Percentiles rank a stretch among this genome's conserved stretches.
phyloP scores from a whole-genome alignment of 2,329 filamentous ascomycete genomes.

The Lojkania enalia region DNA sequence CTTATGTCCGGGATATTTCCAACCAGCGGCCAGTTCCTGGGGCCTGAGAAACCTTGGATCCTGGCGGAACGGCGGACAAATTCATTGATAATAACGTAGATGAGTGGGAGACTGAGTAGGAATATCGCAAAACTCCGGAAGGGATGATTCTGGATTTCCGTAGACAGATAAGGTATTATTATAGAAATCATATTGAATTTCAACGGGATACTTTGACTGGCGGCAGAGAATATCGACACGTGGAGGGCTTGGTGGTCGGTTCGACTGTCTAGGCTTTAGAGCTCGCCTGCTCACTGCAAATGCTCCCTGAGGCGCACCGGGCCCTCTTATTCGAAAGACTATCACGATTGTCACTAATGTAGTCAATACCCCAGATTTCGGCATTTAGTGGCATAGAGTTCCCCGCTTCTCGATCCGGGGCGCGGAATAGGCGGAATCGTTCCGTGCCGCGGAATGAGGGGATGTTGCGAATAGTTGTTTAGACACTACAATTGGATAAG shows the following conservation, averaged over 20 bases:
- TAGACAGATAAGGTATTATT: constrained; percentile 27
- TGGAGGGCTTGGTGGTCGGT: background rate
- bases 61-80: constrained; percentile 39
- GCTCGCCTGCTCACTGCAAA: no score
- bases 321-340: background rate
- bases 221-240: background rate
- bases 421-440: constrained; percentile 13
- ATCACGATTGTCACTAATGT: no score
- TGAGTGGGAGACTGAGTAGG: constrained; percentile 33
- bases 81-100: constrained; percentile 45
- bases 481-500: no score
- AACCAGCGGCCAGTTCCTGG: constrained; percentile 45
- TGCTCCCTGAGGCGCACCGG: background rate
- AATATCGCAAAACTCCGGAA: constrained; percentile 26
- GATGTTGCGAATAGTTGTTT: no score
- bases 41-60: constrained; percentile 45
- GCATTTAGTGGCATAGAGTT: background rate
- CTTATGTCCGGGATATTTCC: constrained; percentile 50
- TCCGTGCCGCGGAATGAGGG: constrained; percentile 4
- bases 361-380: background rate
- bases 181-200: constrained; percentile 35
- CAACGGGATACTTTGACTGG: no score
- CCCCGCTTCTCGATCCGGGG: background rate
- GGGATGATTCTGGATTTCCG: constrained; percentile 28
- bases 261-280: background rate